Evolutionary conservation across 1,284 basidiomycete species (phyloP).

Genomic region (Pholiota adiposa): DNA sequence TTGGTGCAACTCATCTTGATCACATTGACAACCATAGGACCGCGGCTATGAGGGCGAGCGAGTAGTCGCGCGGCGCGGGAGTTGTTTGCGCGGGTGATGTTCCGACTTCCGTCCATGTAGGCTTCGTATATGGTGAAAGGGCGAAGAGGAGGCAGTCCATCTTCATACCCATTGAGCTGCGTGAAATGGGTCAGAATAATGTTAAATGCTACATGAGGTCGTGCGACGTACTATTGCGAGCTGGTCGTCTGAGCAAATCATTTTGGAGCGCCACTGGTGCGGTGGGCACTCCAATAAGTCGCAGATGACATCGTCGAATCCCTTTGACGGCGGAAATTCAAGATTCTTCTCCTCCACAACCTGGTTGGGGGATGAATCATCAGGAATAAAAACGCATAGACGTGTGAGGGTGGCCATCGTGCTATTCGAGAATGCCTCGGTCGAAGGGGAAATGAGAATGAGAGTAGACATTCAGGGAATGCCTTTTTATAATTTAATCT

Average conservation of each 20-base stretch:
- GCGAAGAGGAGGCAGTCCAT: not conserved
- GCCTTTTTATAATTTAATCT: too few species aligned
- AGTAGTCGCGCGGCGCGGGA: not conserved
- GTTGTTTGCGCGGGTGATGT: not conserved
- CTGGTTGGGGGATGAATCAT: not conserved
- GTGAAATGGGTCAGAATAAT: not conserved
- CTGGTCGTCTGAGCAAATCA: not conserved
- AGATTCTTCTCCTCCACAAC: not conserved
- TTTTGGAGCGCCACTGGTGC: not conserved
- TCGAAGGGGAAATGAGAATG: not conserved
- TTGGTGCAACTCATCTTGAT: not conserved
- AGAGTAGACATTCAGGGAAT: too few species aligned
- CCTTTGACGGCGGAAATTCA: not conserved
- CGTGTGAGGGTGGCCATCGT: not conserved
- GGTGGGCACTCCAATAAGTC: not conserved
- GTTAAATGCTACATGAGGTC: not conserved
- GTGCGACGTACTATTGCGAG: not conserved
- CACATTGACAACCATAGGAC: not conserved
- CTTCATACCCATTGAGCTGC: not conserved
- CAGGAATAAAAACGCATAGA: not conserved
- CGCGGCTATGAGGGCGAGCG: not conserved
- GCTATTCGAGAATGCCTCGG: not conserved
- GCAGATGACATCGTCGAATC: not conserved
- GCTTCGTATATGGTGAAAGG: not conserved
- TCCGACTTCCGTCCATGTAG: not conserved